Evolutionary conservation across 2,329 filamentous ascomycete species (phyloP).

Genomic region (Trichoderma sp.): DNA sequence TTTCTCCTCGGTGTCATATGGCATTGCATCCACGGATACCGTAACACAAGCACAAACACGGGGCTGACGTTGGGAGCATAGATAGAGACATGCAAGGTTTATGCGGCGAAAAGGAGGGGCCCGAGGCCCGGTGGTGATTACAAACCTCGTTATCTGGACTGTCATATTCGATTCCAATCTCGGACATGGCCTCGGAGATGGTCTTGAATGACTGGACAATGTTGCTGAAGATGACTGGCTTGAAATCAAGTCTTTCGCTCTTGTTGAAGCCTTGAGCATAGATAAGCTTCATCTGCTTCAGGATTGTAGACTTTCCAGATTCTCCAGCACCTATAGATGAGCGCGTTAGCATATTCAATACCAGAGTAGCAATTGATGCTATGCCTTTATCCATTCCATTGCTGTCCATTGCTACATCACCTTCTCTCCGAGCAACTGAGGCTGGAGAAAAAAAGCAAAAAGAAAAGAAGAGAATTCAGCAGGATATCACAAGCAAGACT

Average conservation of each 20-base stretch:
- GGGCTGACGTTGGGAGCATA: neutral
- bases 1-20: neutral
- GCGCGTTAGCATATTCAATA: constrained; percentile 61
- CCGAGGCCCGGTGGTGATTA: constrained; percentile 3
- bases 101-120: neutral
- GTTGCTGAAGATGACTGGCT: constrained; percentile 72
- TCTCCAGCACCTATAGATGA: constrained; percentile 84
- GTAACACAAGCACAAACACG: neutral
- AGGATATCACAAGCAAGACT: constrained; percentile 20
- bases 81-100: neutral
- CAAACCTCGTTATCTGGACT: constrained; percentile 76
- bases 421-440: no score
- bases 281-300: constrained; percentile 99
- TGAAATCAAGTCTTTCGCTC: constrained; percentile 73
- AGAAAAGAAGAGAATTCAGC: neutral
- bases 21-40: neutral
- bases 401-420: neutral
- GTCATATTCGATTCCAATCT: constrained; percentile 78
- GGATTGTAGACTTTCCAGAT: constrained; percentile 88
- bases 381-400: neutral
- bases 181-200: constrained; percentile 70
- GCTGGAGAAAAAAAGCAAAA: neutral
- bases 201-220: constrained; percentile 71
- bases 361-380: constrained; percentile 64
- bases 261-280: constrained; percentile 97